Evolutionary conservation across 202 grass and related monocot genomes (phyloP).

Genomic region (Tripidium arundinaceum): DNA sequence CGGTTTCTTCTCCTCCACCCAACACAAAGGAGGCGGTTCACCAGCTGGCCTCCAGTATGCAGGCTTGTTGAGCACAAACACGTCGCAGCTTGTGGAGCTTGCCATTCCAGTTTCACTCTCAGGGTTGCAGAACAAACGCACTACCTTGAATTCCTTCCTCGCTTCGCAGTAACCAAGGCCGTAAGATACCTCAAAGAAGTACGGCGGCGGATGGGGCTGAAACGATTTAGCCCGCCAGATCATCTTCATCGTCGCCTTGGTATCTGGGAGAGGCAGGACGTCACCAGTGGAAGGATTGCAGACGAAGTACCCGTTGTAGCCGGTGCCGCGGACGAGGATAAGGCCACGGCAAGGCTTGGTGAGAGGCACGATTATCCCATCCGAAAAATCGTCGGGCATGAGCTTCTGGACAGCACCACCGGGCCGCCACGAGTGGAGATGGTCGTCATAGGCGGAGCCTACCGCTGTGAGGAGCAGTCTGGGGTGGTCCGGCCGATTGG

Average conservation of each 20-base stretch:
- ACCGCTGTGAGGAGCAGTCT: slow-evolving; percentile 3
- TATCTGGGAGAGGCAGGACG: slow-evolving; percentile 21
- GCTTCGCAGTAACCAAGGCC: slow-evolving; percentile 7
- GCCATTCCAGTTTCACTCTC: neutral
- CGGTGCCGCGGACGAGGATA: neutral
- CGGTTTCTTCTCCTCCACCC: neutral
- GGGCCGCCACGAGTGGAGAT: slow-evolving; percentile 28
- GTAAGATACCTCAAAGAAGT: neutral
- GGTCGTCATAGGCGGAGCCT: neutral
- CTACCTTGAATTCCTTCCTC: neutral
- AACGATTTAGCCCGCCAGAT: neutral
- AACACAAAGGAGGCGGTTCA: neutral
- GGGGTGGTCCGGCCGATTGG: neutral
- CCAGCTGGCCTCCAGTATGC: neutral
- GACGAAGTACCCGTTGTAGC: neutral
- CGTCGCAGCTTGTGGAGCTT: neutral
- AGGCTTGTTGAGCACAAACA: slow-evolving; percentile 19
- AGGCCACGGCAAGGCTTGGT: slow-evolving; percentile 27
- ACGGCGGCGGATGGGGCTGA: neutral
- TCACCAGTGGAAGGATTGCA: slow-evolving; percentile 36
- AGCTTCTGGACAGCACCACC: slow-evolving; percentile 19
- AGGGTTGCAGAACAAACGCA: neutral
- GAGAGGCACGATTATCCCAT: neutral
- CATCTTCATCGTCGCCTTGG: neutral
- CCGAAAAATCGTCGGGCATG: slow-evolving; percentile 11